Evolutionary conservation across 352 stramenopile species (phyloP).

Genomic region (Elongisporangium anandrum): DNA sequence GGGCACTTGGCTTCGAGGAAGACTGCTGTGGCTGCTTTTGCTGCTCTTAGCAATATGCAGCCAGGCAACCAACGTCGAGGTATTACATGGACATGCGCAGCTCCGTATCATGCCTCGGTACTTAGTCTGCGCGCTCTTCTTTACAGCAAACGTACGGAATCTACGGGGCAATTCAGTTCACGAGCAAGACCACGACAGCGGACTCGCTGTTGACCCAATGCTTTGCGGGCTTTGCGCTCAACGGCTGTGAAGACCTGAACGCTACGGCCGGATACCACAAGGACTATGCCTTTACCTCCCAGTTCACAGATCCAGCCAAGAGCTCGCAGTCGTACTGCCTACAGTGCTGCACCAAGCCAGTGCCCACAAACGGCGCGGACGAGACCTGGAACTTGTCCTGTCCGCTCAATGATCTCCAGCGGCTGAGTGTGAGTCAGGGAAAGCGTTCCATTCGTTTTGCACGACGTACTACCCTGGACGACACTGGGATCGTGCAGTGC

Average conservation of each 20-base stretch:
- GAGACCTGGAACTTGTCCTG: constrained; percentile 79
- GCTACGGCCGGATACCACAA: constrained; percentile 31
- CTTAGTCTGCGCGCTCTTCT: background rate
- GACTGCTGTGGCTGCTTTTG: background rate
- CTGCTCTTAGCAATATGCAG: background rate
- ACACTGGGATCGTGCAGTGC: constrained; percentile 53
- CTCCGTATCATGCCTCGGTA: background rate
- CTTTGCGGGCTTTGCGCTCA: constrained; percentile 61
- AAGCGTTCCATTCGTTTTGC: constrained; percentile 55
- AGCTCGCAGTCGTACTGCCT: constrained; percentile 49
- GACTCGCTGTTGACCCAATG: constrained; percentile 44
- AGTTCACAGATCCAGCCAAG: constrained; percentile 47
- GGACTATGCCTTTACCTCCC: constrained; percentile 43
- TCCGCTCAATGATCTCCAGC: constrained; percentile 58
- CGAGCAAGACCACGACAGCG: constrained; percentile 30
- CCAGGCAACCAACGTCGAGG: no score
- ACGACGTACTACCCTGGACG: constrained; percentile 37
- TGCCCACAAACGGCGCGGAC: constrained; percentile 43
- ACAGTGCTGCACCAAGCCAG: constrained; percentile 72
- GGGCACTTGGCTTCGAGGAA: background rate
- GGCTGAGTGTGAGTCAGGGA: constrained; percentile 64
- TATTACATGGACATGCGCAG: background rate
- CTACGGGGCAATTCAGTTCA: constrained; percentile 50
- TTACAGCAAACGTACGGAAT: constrained; percentile 47
- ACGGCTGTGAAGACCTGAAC: constrained; percentile 51